These are phyloP conservation scores for Asterella californica DNA, from an alignment of 225 moss, liverwort and hornwort species.

Conservation along the genomic window DNA sequence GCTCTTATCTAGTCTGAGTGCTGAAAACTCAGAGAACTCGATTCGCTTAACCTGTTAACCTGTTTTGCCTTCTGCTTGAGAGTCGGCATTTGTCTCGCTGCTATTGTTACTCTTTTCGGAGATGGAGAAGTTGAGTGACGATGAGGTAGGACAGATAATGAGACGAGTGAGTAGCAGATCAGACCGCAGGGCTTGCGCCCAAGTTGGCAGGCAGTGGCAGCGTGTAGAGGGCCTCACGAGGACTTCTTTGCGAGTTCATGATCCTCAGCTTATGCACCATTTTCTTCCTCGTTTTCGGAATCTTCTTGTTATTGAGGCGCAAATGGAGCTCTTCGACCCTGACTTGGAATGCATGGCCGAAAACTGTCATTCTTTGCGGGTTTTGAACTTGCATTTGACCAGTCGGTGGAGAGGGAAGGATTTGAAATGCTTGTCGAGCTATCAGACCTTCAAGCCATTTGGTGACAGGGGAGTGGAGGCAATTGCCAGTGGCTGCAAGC, in stretches of 20 bases:
- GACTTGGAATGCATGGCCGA: slow-evolving; percentile 25
- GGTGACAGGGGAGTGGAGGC: slow-evolving; percentile 22
- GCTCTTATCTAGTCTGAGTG: too few relatives aligned
- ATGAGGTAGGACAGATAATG: slow-evolving; percentile 27
- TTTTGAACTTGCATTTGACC: slow-evolving; percentile 21
- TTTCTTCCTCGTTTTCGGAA: slow-evolving; percentile 28
- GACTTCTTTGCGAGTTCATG: slow-evolving; percentile 14
- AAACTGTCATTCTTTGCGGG: slow-evolving; percentile 23
- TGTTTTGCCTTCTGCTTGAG: background rate
- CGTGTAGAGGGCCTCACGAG: slow-evolving; percentile 22
- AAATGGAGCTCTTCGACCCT: slow-evolving; percentile 23
- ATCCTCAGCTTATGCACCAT: slow-evolving; percentile 16
- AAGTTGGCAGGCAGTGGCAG: slow-evolving; percentile 24
- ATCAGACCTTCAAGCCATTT: slow-evolving; percentile 3
- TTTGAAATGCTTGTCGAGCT: slow-evolving; percentile 12
- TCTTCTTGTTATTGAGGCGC: slow-evolving; percentile 15
- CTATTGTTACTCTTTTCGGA: background rate
- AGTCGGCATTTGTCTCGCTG: background rate
- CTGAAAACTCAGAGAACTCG: too few relatives aligned
- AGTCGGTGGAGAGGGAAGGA: slow-evolving; percentile 22
- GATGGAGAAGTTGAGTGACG: slow-evolving; percentile 24
- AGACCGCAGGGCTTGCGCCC: slow-evolving; percentile 22
- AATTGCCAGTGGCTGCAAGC: slow-evolving; percentile 16
- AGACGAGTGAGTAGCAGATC: slow-evolving; percentile 19
- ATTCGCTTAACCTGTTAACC: too few relatives aligned